Evolutionary conservation across 306 rosid genomes (phyloP).

Genomic region (Corylus avellana): DNA sequence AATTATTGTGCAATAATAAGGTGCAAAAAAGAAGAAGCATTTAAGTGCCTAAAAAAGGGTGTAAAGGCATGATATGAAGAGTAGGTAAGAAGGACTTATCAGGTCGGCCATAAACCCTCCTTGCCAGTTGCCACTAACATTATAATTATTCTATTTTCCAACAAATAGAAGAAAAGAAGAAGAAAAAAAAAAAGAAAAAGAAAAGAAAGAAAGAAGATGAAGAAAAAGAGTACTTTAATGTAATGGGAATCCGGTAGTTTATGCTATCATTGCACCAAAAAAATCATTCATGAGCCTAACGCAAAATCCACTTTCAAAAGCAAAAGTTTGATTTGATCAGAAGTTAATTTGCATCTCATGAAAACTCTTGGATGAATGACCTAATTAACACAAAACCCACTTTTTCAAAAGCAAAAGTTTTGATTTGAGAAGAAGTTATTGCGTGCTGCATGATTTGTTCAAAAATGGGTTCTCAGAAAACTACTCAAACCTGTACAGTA

Average conservation of each 20-base stretch:
- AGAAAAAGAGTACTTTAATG: background rate
- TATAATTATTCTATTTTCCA: constrained; percentile 42
- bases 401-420: background rate
- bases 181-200: background rate
- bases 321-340: background rate
- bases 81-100: constrained; percentile 59
- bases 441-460: background rate
- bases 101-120: constrained; percentile 51
- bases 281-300: background rate
- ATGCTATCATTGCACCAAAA: constrained; percentile 1
- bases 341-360: background rate
- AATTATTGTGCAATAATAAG: constrained; percentile 27
- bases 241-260: background rate
- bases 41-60: constrained; percentile 21
- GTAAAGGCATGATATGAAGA: constrained; percentile 12
- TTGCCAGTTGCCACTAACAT: constrained; percentile 46
- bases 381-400: background rate
- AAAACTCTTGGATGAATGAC: background rate
- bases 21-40: constrained; percentile 23
- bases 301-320: constrained; percentile 2
- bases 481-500: background rate
- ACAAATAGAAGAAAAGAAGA: background rate
- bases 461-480: background rate
- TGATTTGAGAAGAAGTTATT: constrained; percentile 8
- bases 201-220: background rate